Conservation (phyloP, 768 basidiomycete species). For the Mycena rebaudengoi region DNA sequence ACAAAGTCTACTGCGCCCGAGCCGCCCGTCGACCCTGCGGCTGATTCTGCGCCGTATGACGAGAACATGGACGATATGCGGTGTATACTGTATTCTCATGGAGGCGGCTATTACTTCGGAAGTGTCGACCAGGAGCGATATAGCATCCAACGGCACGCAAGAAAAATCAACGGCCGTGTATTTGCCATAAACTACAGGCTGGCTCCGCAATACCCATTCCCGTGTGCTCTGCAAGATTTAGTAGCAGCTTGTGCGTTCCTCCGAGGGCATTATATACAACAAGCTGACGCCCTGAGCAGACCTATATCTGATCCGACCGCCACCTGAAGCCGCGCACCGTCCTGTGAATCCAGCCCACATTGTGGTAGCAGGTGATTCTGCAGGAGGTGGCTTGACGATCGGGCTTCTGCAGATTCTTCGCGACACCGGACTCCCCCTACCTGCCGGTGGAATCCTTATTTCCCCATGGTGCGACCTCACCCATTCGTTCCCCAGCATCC, state of each 20-base stretch:
- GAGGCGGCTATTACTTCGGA: constrained; percentile 91
- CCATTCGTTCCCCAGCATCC: constrained; percentile 92
- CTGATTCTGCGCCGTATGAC: constrained; percentile 55
- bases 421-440: constrained; percentile 81
- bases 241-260: constrained; percentile 81
- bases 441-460: constrained; percentile 89
- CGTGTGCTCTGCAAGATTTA: constrained; percentile 89
- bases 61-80: constrained; percentile 84
- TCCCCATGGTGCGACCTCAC: constrained; percentile 95
- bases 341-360: constrained; percentile 86
- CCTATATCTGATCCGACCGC: constrained; percentile 89
- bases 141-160: constrained; percentile 83
- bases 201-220: constrained; percentile 98
- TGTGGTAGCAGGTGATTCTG: constrained; percentile 90
- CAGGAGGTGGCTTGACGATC: constrained; percentile 88
- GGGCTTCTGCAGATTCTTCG: constrained; percentile 89
- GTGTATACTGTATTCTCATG: constrained; percentile 85
- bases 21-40: constrained; percentile 31
- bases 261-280: background rate
- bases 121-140: constrained; percentile 84
- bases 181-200: constrained; percentile 86
- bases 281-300: constrained; percentile 55
- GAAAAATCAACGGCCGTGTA: constrained; percentile 92
- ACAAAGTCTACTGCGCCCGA: constrained; percentile 31
- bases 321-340: constrained; percentile 76